Evolutionary conservation across 108 stramenopile species (phyloP).

Genomic region (Phaeodactylum tricornutum): DNA sequence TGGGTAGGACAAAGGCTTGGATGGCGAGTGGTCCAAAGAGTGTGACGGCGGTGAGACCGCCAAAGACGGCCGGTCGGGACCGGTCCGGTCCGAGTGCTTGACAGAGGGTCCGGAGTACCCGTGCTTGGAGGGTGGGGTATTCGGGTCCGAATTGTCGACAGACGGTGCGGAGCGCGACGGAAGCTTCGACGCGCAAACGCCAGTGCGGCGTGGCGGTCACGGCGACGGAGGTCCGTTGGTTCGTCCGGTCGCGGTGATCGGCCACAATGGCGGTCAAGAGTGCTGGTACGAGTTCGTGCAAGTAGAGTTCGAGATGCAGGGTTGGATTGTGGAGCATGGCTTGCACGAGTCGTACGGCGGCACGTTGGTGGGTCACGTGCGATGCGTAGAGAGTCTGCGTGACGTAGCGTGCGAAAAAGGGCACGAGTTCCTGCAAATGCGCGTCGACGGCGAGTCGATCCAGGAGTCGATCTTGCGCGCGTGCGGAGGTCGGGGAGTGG

Average conservation of each 20-base stretch:
- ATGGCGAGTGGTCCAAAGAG: conserved; percentile 70
- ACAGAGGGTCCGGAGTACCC: conserved; percentile 51
- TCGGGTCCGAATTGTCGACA: conserved; percentile 62
- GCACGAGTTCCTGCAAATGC: conserved; percentile 76
- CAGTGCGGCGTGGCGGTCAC: conserved; percentile 29
- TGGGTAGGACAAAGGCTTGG: conserved; percentile 69
- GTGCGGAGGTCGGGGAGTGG: conserved; percentile 16
- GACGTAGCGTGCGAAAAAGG: conserved; percentile 63
- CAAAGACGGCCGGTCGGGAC: conserved; percentile 51
- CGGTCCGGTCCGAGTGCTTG: conserved; percentile 19
- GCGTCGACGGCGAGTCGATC: conserved; percentile 30
- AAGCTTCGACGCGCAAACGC: conserved; percentile 56
- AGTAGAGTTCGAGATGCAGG: conserved; percentile 75
- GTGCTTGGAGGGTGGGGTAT: conserved; percentile 65
- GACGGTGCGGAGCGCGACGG: conserved; percentile 43
- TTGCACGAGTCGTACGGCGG: conserved; percentile 35
- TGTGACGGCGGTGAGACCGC: conserved; percentile 69
- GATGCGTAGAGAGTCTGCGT: conserved; percentile 36
- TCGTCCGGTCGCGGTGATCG: conserved; percentile 29
- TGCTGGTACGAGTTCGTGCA: conserved; percentile 74
- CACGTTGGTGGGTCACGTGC: conserved; percentile 52
- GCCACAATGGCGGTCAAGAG: conserved; percentile 77
- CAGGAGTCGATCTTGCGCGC: conserved; percentile 27
- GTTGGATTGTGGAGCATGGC: conserved; percentile 57
- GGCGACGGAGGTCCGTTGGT: conserved; percentile 19